Evolutionary conservation across 805 yeast genomes (phyloP).

Genomic region (Tetrapisispora nanseiensis): DNA sequence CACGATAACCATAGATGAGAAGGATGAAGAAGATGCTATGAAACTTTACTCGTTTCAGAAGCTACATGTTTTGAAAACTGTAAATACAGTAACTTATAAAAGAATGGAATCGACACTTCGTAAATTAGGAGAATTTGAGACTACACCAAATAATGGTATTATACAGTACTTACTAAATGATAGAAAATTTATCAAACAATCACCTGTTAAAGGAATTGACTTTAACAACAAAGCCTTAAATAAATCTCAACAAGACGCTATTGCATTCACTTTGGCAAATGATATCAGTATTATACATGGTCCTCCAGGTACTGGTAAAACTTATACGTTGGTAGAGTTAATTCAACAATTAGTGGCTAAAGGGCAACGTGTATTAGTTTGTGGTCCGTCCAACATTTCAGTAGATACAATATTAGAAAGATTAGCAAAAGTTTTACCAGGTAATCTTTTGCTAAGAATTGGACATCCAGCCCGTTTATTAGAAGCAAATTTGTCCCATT

Average conservation of each 20-base stretch:
- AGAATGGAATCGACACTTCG: conserved; percentile 72
- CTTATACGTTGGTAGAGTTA: conserved; percentile 74
- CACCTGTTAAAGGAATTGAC: conserved; percentile 4
- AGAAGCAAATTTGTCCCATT: conserved; percentile 51
- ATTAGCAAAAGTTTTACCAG: conserved; percentile 36
- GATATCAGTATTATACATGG: conserved; percentile 59
- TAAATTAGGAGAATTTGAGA: conserved; percentile 44
- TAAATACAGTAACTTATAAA: conserved; percentile 63
- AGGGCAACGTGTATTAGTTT: conserved; percentile 60
- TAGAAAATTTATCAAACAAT: conserved; percentile 10
- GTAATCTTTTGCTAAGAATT: conserved; percentile 55
- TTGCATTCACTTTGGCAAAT: conserved; percentile 52
- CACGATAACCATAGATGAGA: conserved; percentile 52
- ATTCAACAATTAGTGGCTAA: conserved; percentile 56
- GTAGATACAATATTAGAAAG: conserved; percentile 88
- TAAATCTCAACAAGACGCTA: conserved; percentile 64
- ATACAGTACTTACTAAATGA: conserved; percentile 40
- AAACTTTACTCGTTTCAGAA: conserved; percentile 27
- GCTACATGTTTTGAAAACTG: conserved; percentile 33
- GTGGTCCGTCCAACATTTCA: conserved; percentile 91
- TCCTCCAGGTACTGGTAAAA: conserved; percentile 76
- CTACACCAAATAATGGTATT: conserved; percentile 29
- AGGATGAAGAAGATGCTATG: conserved; percentile 42
- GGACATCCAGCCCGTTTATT: conserved; percentile 91
- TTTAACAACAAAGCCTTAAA: conserved; percentile 32